These are phyloP conservation scores for Acacia pycnantha DNA, from an alignment of 331 rosid species.

Conservation along the genomic window DNA sequence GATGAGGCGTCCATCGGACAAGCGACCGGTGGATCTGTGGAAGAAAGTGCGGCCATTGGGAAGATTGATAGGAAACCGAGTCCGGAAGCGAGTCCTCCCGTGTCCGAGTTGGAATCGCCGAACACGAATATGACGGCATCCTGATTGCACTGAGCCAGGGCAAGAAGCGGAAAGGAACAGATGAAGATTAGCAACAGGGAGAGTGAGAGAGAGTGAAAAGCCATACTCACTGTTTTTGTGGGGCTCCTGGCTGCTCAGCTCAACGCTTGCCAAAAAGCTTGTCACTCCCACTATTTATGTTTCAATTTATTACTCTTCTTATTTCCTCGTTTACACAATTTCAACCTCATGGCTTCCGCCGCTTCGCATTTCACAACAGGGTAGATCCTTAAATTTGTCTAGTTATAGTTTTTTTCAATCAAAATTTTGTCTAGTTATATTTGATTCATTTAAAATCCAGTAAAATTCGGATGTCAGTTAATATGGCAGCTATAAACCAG, in stretches of 20 bases:
- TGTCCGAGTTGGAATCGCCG: slow-evolving; percentile 95
- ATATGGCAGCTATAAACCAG: background rate
- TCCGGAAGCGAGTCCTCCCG: slow-evolving; percentile 84
- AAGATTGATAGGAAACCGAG: slow-evolving; percentile 70
- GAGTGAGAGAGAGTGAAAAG: background rate
- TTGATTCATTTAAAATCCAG: background rate
- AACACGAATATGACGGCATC: slow-evolving; percentile 58
- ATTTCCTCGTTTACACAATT: background rate
- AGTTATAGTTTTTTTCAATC: too few species aligned
- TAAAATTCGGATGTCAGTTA: background rate
- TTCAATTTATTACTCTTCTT: background rate
- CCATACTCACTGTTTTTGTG: background rate
- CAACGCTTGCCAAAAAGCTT: background rate
- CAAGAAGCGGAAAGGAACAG: background rate
- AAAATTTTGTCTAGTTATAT: background rate
- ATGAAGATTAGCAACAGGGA: background rate
- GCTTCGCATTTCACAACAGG: background rate
- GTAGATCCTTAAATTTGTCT: background rate
- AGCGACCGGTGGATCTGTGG: slow-evolving; percentile 75
- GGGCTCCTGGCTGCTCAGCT: background rate
- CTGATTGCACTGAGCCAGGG: slow-evolving; percentile 23
- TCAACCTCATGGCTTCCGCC: background rate
- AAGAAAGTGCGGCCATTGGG: slow-evolving; percentile 85
- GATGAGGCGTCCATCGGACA: slow-evolving; percentile 79
- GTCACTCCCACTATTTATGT: background rate